Evolutionary conservation across 1,139 yeast species (phyloP), one percentile per base, ranked within the genome.

Genomic region (Barnettozyma hawaiiensis): DNA sequence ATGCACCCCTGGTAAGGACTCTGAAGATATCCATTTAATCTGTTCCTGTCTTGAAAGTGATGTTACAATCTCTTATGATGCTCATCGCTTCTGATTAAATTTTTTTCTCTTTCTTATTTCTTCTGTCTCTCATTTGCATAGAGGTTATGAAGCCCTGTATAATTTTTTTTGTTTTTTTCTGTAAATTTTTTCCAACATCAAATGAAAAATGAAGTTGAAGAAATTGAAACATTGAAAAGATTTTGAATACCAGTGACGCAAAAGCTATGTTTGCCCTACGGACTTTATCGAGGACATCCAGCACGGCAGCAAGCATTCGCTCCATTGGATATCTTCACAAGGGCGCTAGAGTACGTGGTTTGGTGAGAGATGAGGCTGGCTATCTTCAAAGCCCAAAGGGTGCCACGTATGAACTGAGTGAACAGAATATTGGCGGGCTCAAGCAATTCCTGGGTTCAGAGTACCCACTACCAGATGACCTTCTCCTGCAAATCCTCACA

Each of bases 1-100:
- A 72, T 0, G 97, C 96, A 18, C 97, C 97, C 59, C 97, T 71
- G 1, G 89, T 73, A 40, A 92, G 72, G 4, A 92, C 80, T 55
- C 87, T 73, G 61, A 92, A 90, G 51, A 90, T 83, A 67, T 92
- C 98, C 98, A 92, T 90, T n/a, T 2, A 9, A 15, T 7, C 19
- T 12, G n/a, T 27, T 14, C 14, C 11, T 38, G 12, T 15, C 16
- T 34, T 3, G 6, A 9, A n/a, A n/a, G 5, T 4, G 5, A 31
- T 19, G 22, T 3, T 18, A 9, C 14, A 16, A 11, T 12, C 11
- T 11, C n/a, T 23, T n/a, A 21, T 8, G 10, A 5, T 6, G 33
- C 37, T 34, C 37, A 34, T 34, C 37, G 27, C 37, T n/a, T n/a
- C 8, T 14, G 19, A 8, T 12, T n/a, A 3, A 31, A 31, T 12